Conservation (phyloP, 148 eudicot species). For the Spergularia marina region DNA sequence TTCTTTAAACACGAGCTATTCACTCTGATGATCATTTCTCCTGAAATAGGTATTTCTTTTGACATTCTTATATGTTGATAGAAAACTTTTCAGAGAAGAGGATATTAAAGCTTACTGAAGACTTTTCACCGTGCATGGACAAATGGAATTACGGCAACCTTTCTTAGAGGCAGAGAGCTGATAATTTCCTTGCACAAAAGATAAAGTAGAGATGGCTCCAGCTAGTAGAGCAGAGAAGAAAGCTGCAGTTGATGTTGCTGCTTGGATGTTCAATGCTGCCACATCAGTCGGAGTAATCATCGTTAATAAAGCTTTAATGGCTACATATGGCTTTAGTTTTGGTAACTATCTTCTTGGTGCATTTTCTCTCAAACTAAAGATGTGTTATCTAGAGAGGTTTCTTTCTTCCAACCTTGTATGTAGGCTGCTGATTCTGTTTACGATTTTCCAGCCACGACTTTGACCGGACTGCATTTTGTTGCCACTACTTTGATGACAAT, state of each 20-base stretch:
- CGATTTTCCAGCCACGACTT: conserved; percentile 24
- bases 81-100: conserved; percentile 5
- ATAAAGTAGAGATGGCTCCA: conserved; percentile 19
- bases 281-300: conserved; percentile 27
- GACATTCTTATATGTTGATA: background rate
- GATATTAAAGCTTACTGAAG: background rate
- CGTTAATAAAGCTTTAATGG: conserved; percentile 26
- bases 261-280: conserved; percentile 32
- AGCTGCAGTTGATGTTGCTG: conserved; percentile 25
- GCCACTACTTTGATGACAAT: conserved; percentile 29
- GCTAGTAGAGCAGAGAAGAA: conserved; percentile 23
- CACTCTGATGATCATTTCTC: too few species aligned
- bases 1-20: too few species aligned
- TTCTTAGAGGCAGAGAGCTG: conserved; percentile 12
- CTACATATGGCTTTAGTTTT: conserved; percentile 25
- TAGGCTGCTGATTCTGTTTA: background rate
- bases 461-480: conserved; percentile 29
- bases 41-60: background rate
- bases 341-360: conserved; percentile 11
- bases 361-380: background rate
- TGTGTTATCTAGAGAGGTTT: background rate
- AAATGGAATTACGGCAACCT: background rate
- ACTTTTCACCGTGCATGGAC: conserved; percentile 10
- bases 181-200: conserved; percentile 6
- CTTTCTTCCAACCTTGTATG: background rate